phyloP scores from a whole-genome alignment of 2,329 filamentous ascomycete genomes.

The Phialophora verrucosa region DNA sequence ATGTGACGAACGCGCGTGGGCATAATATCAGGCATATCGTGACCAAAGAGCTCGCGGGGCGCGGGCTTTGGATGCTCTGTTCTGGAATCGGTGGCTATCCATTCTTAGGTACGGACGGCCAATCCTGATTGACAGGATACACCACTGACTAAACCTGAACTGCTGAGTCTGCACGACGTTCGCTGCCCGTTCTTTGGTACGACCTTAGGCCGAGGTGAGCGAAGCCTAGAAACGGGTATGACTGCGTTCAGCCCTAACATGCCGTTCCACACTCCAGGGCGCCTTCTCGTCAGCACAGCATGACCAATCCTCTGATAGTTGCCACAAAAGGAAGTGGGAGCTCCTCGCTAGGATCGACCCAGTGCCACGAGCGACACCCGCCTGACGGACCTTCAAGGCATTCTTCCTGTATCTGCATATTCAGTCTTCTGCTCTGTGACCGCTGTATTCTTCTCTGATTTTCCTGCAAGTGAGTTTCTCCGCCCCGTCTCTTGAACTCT shows the following conservation, averaged over 20 bases:
- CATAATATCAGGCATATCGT: too few species aligned
- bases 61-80: neutral
- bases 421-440: constrained; percentile 3
- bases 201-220: neutral
- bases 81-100: neutral
- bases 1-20: neutral
- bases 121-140: neutral
- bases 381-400: neutral
- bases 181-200: neutral
- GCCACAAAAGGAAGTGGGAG: neutral
- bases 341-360: too few species aligned
- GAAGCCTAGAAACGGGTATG: too few species aligned
- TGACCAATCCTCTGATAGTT: neutral
- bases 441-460: neutral
- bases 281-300: neutral
- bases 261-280: too few species aligned
- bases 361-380: neutral
- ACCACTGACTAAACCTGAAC: neutral
- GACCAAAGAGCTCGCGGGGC: neutral
- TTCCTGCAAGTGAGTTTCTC: neutral
- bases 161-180: neutral
- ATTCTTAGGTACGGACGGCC: neutral
- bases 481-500: constrained; percentile 11
- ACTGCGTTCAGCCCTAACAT: too few species aligned
- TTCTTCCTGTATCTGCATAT: neutral